These are phyloP conservation scores for Clarireedia homoeocarpa DNA, from an alignment of 2,329 filamentous ascomycete genomes.

Conservation along the genomic window DNA sequence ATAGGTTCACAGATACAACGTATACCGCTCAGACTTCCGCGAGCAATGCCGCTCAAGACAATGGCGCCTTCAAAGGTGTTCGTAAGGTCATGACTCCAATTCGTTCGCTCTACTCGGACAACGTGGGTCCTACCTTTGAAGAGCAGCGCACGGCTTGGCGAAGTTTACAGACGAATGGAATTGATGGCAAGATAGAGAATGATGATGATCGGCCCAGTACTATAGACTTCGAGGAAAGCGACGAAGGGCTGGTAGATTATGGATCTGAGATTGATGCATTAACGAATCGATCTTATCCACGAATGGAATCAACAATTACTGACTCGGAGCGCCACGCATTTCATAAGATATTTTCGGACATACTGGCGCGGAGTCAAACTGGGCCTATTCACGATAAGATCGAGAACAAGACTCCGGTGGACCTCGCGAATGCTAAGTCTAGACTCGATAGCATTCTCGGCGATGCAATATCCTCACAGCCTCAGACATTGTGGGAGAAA, in stretches of 20 bases:
- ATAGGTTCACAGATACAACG: background rate
- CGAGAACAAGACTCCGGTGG: background rate
- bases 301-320: constrained; percentile 45
- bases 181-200: background rate
- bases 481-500: constrained; percentile 12
- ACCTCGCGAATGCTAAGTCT: constrained; percentile 11
- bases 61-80: too few relatives aligned
- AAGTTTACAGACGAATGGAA: background rate
- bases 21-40: background rate
- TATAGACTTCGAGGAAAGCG: constrained; percentile 13
- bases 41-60: background rate
- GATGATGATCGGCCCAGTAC: background rate
- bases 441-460: constrained; percentile 19
- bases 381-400: background rate
- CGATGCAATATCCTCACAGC: constrained; percentile 7
- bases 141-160: too few relatives aligned
- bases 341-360: constrained; percentile 50
- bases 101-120: background rate
- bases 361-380: constrained; percentile 34
- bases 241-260: constrained; percentile 6
- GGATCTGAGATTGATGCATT: constrained; percentile 17
- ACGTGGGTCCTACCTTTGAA: background rate
- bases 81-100: too few relatives aligned
- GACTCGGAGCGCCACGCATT: constrained; percentile 43
- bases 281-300: constrained; percentile 16